Base-by-base conservation (phyloP, 805 yeast species). In the Yamadazyma tumulicola region DNA sequence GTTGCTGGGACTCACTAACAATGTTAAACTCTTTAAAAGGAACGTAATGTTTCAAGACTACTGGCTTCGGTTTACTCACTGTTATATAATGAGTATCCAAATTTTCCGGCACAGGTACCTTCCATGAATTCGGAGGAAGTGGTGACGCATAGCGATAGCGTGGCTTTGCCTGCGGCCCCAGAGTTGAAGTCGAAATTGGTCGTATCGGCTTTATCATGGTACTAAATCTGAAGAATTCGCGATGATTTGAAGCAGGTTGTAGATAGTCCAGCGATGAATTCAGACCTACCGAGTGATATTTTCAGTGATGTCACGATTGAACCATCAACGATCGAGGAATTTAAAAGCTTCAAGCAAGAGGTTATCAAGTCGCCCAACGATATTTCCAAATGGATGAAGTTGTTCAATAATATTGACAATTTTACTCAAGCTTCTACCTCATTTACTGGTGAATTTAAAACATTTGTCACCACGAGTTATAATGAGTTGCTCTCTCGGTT, bases 401-500 rank as follows among this genome's bases (percentile, higher is more conserved):
- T 74, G 10, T 57, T 74, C 11, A 40, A 45, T 3, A 38, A 41
- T n/a, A 42, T 59, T 4, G 60, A 61, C 11, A 48, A 39, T 6
- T 40, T 51, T 21, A 32, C 50, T 5, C 31, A 44, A 17, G 8
- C 14, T 4, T 14, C 35, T 7, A 31, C 45, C 11, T 37, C 31
- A 5, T 27, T 43, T n/a, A 33, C 42, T 13, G 23, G 33, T 9
- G 48, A 45, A n/a, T 45, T 56, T 37, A 57, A 54, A 35, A 23
- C 18, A 15, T 38, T 43, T 15, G 45, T 52, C 2, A 23, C 39
- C 19, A 27, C 35, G 2, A 28, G 38, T 5, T 61, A 60, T 36
- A 16, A 31, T 5, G 60, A 59, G 18, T 49, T 81, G 2, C 51
- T 84, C n/a, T 39, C 56, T 0, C 57, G 72, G 34, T 82, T 71